Percentiles rank a stretch among this genome's conserved stretches.
phyloP scores from a whole-genome alignment of 805 yeast species.

The Hermanozyma aechmeae region DNA sequence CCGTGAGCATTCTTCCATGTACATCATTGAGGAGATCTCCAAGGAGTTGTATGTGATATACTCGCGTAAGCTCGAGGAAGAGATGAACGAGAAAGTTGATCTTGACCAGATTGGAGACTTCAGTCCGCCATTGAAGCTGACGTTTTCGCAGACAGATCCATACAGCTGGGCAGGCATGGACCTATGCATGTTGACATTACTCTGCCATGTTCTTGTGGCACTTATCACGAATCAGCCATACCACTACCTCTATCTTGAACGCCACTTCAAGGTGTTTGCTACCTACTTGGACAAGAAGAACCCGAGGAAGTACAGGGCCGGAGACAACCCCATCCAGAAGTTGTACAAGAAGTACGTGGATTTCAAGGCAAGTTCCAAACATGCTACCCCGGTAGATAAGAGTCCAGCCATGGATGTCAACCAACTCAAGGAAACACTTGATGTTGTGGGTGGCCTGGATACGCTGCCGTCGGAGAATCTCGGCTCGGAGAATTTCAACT shows the following conservation, averaged over 20 bases:
- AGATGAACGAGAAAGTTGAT: constrained; percentile 3
- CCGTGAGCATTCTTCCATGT: constrained; percentile 8
- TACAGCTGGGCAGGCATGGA: constrained; percentile 9
- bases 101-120: constrained; percentile 1
- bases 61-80: constrained; percentile 4
- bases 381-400: background rate
- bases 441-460: background rate
- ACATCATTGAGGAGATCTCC: constrained; percentile 10
- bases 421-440: constrained; percentile 1
- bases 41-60: constrained; percentile 8
- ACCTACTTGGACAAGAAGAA: constrained; percentile 4
- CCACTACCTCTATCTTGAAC: constrained; percentile 9
- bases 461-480: background rate
- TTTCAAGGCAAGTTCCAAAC: constrained; percentile 4
- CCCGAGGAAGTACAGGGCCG: constrained; percentile 11
- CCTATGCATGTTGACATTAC: constrained; percentile 7
- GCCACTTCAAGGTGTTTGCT: constrained; percentile 8
- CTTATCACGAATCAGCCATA: constrained; percentile 9
- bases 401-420: constrained; percentile 1
- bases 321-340: constrained; percentile 6
- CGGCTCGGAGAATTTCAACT: too few species aligned
- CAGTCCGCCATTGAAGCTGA: background rate
- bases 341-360: constrained; percentile 4
- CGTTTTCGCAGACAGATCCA: constrained; percentile 2
- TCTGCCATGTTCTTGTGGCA: constrained; percentile 7